These are phyloP conservation scores for Eucalyptus viminalis DNA, from an alignment of 345 rosid species.

Conservation along the genomic window DNA sequence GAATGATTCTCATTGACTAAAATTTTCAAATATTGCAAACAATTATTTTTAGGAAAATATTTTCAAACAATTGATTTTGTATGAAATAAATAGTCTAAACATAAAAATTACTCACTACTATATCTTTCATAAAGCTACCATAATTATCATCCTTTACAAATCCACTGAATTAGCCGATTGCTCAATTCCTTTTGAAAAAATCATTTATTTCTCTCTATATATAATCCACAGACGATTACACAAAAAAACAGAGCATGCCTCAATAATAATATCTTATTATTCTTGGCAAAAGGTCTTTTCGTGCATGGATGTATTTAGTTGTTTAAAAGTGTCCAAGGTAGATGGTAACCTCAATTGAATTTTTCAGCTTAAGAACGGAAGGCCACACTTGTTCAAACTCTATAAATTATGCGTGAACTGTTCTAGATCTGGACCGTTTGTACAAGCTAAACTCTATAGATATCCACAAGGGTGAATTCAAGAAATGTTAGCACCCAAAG, in stretches of 20 bases:
- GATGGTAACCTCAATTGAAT: not conserved
- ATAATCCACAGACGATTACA: not conserved
- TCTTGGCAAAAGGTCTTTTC: not conserved
- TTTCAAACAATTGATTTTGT: too few relatives aligned
- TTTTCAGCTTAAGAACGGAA: not conserved
- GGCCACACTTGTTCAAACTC: not conserved
- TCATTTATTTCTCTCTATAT: not conserved
- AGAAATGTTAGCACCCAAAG: too few relatives aligned
- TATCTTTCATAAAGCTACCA: not conserved
- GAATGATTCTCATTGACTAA: too few relatives aligned
- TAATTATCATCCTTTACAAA: not conserved
- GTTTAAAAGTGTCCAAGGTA: not conserved
- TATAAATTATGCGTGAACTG: not conserved
- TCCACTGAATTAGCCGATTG: not conserved
- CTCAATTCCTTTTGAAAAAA: not conserved
- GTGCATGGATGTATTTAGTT: not conserved
- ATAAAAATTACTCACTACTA: too few relatives aligned
- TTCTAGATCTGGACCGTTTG: not conserved
- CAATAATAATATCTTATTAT: not conserved
- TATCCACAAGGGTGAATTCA: too few relatives aligned
- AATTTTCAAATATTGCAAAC: too few relatives aligned
- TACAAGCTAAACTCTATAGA: not conserved
- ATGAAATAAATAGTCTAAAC: too few relatives aligned
- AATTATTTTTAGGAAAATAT: too few relatives aligned
- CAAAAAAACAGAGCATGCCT: not conserved